Conservation (phyloP, 1,139 yeast genomes). For the Saccharomyces pastorianus region DNA sequence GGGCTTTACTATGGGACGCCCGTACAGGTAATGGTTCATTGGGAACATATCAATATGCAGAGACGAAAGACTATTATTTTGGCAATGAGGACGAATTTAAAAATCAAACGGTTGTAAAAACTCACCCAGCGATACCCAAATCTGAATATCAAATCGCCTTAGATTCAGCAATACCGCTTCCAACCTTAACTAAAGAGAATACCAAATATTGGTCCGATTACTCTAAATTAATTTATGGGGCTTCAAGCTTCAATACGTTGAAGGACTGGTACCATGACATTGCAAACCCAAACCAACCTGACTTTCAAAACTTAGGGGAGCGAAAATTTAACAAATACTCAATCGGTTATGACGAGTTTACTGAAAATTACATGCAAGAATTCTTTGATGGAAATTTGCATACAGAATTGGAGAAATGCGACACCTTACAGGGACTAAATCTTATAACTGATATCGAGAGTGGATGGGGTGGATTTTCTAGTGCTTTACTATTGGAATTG, state of each 20-base stretch:
- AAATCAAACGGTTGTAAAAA: slow-evolving; percentile 16
- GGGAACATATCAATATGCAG: slow-evolving; percentile 44
- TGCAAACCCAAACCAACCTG: slow-evolving; percentile 30
- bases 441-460: slow-evolving; percentile 59
- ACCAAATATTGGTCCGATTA: slow-evolving; percentile 80
- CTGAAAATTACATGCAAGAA: slow-evolving; percentile 34
- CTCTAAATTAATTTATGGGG: slow-evolving; percentile 58
- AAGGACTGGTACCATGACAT: slow-evolving; percentile 43
- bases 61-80: slow-evolving; percentile 22
- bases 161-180: slow-evolving; percentile 41
- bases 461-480: slow-evolving; percentile 79
- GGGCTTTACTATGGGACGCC: slow-evolving; percentile 73
- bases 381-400: slow-evolving; percentile 56
- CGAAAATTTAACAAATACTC: slow-evolving; percentile 35
- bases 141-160: slow-evolving; percentile 56
- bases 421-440: slow-evolving; percentile 62
- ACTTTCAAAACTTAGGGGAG: slow-evolving; percentile 21
- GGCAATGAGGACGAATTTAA: slow-evolving; percentile 13
- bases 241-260: slow-evolving; percentile 47
- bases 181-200: slow-evolving; percentile 35
- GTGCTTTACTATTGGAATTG: slow-evolving; percentile 43
- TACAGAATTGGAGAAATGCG: slow-evolving; percentile 66
- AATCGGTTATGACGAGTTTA: slow-evolving; percentile 46
- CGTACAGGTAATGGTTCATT: slow-evolving; percentile 58
- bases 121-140: slow-evolving; percentile 34